Conservation (phyloP, 768 basidiomycete species). For the Porpolomopsis calyptriformis region DNA sequence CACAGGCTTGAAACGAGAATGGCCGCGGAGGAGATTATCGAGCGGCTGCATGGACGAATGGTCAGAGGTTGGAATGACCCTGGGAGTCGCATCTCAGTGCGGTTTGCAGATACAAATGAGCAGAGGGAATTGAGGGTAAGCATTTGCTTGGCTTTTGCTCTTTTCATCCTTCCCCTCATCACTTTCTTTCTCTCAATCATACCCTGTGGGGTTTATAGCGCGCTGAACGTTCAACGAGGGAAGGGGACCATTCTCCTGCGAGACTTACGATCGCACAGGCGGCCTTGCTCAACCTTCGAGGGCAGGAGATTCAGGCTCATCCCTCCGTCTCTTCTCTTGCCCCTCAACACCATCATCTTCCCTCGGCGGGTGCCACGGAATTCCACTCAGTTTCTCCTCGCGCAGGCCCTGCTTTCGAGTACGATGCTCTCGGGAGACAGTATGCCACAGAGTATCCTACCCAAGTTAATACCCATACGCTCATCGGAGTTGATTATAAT, state of each 20-base stretch:
- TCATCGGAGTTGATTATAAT: not conserved
- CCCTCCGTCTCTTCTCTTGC: not conserved
- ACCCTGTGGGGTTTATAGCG: no score
- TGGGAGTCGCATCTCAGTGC: constrained; percentile 67
- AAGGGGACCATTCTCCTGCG: constrained; percentile 52
- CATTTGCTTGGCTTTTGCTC: constrained; percentile 10
- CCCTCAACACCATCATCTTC: not conserved
- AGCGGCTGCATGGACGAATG: constrained; percentile 69
- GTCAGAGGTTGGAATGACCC: constrained; percentile 71
- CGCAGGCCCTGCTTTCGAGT: constrained; percentile 1
- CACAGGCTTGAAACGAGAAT: constrained; percentile 55
- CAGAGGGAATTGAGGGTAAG: constrained; percentile 67
- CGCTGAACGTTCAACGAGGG: constrained; percentile 46
- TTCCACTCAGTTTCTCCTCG: not conserved
- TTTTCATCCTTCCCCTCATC: not conserved
- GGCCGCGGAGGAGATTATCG: constrained; percentile 70
- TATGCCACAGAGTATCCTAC: not conserved
- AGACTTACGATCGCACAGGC: constrained; percentile 72
- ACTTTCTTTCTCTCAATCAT: no score
- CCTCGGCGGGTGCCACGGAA: not conserved
- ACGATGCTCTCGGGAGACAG: not conserved
- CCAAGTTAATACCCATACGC: not conserved
- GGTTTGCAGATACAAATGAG: constrained; percentile 71
- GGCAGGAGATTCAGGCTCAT: constrained; percentile 39
- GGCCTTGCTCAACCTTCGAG: constrained; percentile 63